These are phyloP conservation scores for Danielozyma ontarioensis DNA, from an alignment of 805 yeast genomes.

Conservation along the genomic window DNA sequence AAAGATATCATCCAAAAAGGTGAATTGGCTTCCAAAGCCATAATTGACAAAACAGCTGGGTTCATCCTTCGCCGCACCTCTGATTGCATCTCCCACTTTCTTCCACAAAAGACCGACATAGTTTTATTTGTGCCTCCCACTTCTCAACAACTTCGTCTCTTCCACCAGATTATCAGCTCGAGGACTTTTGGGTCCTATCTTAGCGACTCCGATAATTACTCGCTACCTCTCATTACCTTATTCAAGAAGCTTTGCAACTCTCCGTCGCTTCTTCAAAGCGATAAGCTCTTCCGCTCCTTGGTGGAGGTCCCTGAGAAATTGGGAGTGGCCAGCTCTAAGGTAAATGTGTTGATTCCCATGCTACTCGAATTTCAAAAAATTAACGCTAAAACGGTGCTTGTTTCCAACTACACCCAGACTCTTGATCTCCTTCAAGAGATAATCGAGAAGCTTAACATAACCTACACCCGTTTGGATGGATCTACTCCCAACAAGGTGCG, in stretches of 20 bases:
- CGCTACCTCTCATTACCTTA: slow-evolving; percentile 65
- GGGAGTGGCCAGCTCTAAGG: slow-evolving; percentile 52
- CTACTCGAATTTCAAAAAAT: slow-evolving; percentile 41
- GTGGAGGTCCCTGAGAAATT: slow-evolving; percentile 4
- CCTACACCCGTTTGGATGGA: slow-evolving; percentile 75
- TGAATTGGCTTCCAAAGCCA: slow-evolving; percentile 53
- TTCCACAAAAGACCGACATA: slow-evolving; percentile 73
- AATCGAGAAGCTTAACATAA: slow-evolving; percentile 42
- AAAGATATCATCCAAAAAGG: slow-evolving; percentile 50
- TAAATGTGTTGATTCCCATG: slow-evolving; percentile 53
- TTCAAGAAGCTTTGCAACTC: slow-evolving; percentile 83
- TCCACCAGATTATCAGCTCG: slow-evolving; percentile 44
- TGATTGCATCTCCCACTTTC: slow-evolving; percentile 46
- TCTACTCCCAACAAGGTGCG: slow-evolving; percentile 66
- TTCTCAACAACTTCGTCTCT: slow-evolving; percentile 48
- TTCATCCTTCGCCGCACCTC: slow-evolving; percentile 75
- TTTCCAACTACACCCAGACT: slow-evolving; percentile 85
- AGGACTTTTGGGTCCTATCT: slow-evolving; percentile 27
- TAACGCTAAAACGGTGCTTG: slow-evolving; percentile 74
- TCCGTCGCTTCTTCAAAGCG: slow-evolving; percentile 56
- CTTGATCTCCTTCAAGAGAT: slow-evolving; percentile 67
- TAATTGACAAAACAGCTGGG: slow-evolving; percentile 56
- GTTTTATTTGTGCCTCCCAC: slow-evolving; percentile 79
- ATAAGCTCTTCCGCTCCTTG: slow-evolving; percentile 32
- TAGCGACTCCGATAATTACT: slow-evolving; percentile 28